Percentiles rank a stretch among this genome's conserved stretches.
Evolutionary conservation across 106 monocot genomes (phyloP).

Genomic region (Cymbidium sinense): DNA sequence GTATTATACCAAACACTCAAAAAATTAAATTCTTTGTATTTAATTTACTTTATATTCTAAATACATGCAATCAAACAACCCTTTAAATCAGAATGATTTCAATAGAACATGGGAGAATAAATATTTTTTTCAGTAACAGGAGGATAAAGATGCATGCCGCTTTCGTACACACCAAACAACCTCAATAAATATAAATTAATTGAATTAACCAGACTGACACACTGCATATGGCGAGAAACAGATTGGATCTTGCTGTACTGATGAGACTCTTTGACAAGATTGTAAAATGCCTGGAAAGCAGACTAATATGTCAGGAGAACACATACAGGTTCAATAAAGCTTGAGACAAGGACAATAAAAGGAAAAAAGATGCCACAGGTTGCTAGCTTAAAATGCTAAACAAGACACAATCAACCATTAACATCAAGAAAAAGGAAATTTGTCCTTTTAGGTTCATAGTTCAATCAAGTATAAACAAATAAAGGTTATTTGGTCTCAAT

Average conservation of each 20-base stretch:
- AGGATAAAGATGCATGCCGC: neutral
- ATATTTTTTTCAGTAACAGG: neutral
- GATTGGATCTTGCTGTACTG: constrained; percentile 84
- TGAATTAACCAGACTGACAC: constrained; percentile 77
- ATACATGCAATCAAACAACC: too few species aligned
- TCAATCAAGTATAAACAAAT: too few species aligned
- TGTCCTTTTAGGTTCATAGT: too few species aligned
- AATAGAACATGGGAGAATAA: too few species aligned
- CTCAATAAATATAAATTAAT: neutral
- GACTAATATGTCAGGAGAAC: neutral
- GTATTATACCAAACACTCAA: too few species aligned
- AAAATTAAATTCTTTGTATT: too few species aligned
- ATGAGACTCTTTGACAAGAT: constrained; percentile 78
- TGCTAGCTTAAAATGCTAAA: too few species aligned
- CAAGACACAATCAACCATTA: too few species aligned
- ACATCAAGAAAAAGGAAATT: too few species aligned
- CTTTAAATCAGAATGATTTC: too few species aligned
- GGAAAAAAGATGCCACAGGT: neutral
- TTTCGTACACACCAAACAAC: neutral
- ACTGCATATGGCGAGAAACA: constrained; percentile 82
- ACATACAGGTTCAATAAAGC: neutral
- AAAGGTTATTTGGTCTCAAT: too few species aligned
- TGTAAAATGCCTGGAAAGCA: constrained; percentile 51
- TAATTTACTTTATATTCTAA: too few species aligned
- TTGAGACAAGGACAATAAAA: neutral